Conservation (phyloP, 257 asterid species). For the Eustoma russellianum region DNA sequence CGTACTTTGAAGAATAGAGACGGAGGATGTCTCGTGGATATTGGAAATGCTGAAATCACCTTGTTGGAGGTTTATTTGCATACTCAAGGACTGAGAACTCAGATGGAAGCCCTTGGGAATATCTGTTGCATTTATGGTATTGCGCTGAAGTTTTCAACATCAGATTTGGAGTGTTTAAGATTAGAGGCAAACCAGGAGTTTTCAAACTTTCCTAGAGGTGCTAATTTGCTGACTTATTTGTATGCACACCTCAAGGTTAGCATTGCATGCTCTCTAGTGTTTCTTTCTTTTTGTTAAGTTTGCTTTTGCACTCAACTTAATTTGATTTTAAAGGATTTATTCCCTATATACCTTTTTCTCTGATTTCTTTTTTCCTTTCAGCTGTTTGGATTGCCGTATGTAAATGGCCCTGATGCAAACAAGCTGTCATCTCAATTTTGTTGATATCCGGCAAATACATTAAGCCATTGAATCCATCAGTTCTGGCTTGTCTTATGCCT, state of each 20-base stretch:
- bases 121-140: conserved; percentile 64
- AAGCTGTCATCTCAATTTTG: neutral
- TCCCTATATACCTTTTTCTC: no score
- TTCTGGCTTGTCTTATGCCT: no score
- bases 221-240: conserved; percentile 67
- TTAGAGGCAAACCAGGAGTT: conserved; percentile 48
- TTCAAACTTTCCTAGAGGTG: conserved; percentile 63
- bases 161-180: conserved; percentile 45
- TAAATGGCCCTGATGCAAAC: no score
- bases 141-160: conserved; percentile 40
- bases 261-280: neutral
- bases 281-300: neutral
- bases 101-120: conserved; percentile 86
- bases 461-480: neutral
- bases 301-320: neutral
- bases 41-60: conserved; percentile 72
- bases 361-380: no score
- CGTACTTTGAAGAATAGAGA: conserved; percentile 34
- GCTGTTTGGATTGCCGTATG: no score
- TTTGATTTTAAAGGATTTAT: no score
- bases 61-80: conserved; percentile 84
- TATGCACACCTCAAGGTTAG: conserved; percentile 84
- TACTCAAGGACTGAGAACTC: conserved; percentile 62
- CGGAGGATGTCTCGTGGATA: conserved; percentile 67
- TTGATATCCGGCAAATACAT: neutral